A percentile compares a stretch with the other conserved stretches of the same genome.
Conservation (phyloP, 2,329 filamentous ascomycete species). For the Geosmithia putterillii region DNA sequence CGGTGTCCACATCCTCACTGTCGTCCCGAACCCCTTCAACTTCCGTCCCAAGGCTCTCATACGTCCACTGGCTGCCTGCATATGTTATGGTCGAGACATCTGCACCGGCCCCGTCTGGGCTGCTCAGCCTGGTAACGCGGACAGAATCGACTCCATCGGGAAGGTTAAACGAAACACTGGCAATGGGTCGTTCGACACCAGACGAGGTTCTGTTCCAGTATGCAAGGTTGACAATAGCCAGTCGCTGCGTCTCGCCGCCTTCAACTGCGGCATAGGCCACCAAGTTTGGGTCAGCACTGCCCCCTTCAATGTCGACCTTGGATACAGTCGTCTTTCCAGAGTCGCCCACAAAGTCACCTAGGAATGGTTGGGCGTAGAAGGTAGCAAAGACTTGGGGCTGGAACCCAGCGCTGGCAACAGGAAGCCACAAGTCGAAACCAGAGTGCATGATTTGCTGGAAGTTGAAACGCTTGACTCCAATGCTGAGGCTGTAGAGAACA, state of each 20-base stretch:
- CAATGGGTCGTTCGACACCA: neutral
- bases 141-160: conserved; percentile 6
- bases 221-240: conserved; percentile 18
- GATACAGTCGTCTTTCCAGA: conserved; percentile 11
- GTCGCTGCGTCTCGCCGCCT: conserved; percentile 10
- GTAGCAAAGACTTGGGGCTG: conserved; percentile 19
- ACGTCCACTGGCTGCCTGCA: conserved; percentile 23
- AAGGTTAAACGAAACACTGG: neutral
- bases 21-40: conserved; percentile 17
- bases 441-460: conserved; percentile 24
- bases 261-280: conserved; percentile 18
- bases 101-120: conserved; percentile 19
- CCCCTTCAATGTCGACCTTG: conserved; percentile 9
- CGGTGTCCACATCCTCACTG: conserved; percentile 12
- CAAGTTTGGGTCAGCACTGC: conserved; percentile 10
- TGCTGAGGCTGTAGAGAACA: conserved; percentile 19
- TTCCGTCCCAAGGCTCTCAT: conserved; percentile 17
- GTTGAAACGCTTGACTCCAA: conserved; percentile 21
- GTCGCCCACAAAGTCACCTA: conserved; percentile 20
- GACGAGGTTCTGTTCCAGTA: conserved; percentile 20
- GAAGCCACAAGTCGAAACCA: conserved; percentile 15
- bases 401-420: conserved; percentile 11
- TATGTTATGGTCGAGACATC: conserved; percentile 20
- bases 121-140: conserved; percentile 16
- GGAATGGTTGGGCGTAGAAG: conserved; percentile 22